Evolutionary conservation across 352 stramenopile species (phyloP).

Genomic region (Peronospora destructor): DNA sequence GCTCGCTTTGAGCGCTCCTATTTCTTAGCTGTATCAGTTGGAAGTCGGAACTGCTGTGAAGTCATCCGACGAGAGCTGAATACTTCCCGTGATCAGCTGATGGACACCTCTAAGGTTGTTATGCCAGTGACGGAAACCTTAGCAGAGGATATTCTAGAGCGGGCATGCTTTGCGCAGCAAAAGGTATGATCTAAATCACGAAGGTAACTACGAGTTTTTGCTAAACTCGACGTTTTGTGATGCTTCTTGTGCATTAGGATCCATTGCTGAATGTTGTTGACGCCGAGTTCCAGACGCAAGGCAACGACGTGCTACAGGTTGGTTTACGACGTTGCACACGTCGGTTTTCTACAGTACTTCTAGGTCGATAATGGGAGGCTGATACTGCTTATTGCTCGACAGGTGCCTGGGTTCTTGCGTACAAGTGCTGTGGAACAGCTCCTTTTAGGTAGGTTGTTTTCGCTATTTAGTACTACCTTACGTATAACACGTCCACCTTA

Average conservation of each 20-base stretch:
- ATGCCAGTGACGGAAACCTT: conserved; percentile 17
- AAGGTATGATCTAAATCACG: conserved; percentile 18
- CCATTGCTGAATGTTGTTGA: conserved; percentile 32
- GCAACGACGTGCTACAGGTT: conserved; percentile 36
- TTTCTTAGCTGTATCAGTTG: conserved; percentile 37
- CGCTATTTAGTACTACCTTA: not conserved
- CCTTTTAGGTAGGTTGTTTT: conserved; percentile 31
- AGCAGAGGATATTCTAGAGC: conserved; percentile 62
- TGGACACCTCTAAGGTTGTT: conserved; percentile 13
- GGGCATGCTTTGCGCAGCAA: conserved; percentile 68
- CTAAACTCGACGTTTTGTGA: not conserved
- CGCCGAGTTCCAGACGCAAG: conserved; percentile 39
- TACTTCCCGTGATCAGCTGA: conserved; percentile 14
- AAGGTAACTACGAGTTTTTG: not conserved
- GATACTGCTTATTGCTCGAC: not conserved
- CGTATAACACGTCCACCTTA: not conserved
- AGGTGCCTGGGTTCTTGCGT: conserved; percentile 40
- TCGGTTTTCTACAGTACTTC: not conserved
- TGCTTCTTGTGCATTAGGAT: conserved; percentile 19
- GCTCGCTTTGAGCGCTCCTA: not conserved
- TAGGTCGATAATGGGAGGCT: not conserved
- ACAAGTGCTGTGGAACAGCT: conserved; percentile 41
- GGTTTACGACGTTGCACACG: not conserved
- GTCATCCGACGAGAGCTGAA: conserved; percentile 29
- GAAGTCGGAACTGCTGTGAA: conserved; percentile 41